These are phyloP conservation scores for Aspergillus sp. DNA, from an alignment of 2,329 filamentous ascomycete species.

Conservation along the genomic window DNA sequence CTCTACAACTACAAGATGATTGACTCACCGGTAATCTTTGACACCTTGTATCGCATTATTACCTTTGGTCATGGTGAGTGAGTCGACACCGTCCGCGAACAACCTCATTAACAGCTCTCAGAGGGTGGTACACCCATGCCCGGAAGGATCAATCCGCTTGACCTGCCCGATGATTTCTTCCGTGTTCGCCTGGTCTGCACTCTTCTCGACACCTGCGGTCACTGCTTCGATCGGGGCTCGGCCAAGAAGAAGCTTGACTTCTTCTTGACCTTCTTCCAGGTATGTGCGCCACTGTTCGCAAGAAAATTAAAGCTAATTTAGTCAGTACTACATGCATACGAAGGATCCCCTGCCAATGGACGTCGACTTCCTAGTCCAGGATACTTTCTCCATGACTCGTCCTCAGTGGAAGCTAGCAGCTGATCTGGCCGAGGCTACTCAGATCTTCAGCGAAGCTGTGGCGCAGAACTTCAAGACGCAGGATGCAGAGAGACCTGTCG, in stretches of 20 bases:
- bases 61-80: constrained; percentile 79
- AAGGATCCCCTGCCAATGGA: constrained; percentile 94
- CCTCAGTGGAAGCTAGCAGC: constrained; percentile 90
- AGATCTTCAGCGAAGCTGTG: constrained; percentile 82
- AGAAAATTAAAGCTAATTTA: background rate
- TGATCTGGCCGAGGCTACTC: constrained; percentile 78
- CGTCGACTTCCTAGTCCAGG: constrained; percentile 93
- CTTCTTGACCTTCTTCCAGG: constrained; percentile 92
- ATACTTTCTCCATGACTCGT: constrained; percentile 79
- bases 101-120: constrained; percentile 28
- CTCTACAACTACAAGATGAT: constrained; percentile 98
- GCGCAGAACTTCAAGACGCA: constrained; percentile 83
- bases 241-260: constrained; percentile 98
- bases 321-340: constrained; percentile 86
- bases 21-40: constrained; percentile 92
- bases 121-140: constrained; percentile 77
- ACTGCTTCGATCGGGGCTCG: constrained; percentile 91
- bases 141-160: constrained; percentile 73
- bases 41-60: constrained; percentile 89
- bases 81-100: background rate
- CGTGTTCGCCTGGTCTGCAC: constrained; percentile 87
- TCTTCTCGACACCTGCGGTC: constrained; percentile 89
- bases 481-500: constrained; percentile 67
- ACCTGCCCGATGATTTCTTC: constrained; percentile 93
- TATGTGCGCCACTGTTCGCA: constrained; percentile 31